A percentile compares a stretch with the other conserved stretches of the same genome.
Evolutionary conservation across 805 yeast genomes (phyloP).

Genomic region (Grigorovia humatica): DNA sequence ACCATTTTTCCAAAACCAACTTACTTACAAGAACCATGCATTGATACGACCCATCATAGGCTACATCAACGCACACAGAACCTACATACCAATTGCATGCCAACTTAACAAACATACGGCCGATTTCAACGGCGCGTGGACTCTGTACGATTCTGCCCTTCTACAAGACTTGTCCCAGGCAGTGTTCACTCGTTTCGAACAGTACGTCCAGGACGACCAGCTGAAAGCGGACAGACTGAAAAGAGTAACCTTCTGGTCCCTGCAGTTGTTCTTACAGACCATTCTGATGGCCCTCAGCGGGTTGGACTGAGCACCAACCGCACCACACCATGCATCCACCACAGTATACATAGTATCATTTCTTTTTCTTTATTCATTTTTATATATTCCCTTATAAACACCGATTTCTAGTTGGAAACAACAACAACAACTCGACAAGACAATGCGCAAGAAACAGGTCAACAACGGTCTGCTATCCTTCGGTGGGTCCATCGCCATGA

Average conservation of each 20-base stretch:
- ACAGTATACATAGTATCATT: too few species aligned
- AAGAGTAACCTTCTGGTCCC: slow-evolving; percentile 87
- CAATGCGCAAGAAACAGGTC: not conserved
- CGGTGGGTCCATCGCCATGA: not conserved
- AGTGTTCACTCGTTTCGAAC: slow-evolving; percentile 82
- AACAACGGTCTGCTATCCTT: not conserved
- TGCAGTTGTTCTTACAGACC: slow-evolving; percentile 74
- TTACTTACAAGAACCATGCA: slow-evolving; percentile 88
- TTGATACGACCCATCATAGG: slow-evolving; percentile 90
- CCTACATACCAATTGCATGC: slow-evolving; percentile 80
- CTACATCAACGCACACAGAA: slow-evolving; percentile 81
- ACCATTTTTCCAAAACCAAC: slow-evolving; percentile 77
- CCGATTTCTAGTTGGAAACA: not conserved
- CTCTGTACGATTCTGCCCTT: slow-evolving; percentile 77
- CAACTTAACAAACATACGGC: slow-evolving; percentile 64
- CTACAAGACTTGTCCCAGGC: slow-evolving; percentile 88
- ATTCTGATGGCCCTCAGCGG: slow-evolving; percentile 77
- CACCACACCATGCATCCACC: not conserved
- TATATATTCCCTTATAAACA: not conserved
- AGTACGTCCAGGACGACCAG: slow-evolving; percentile 82
- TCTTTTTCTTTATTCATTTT: too few species aligned
- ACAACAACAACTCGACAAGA: not conserved
- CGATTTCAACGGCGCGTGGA: slow-evolving; percentile 96
- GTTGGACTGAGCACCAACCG: slow-evolving; percentile 38
- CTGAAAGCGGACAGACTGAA: slow-evolving; percentile 58